These are phyloP conservation scores for Hypoxylon cercidicola DNA, from an alignment of 495 filamentous ascomycete species.

Conservation along the genomic window DNA sequence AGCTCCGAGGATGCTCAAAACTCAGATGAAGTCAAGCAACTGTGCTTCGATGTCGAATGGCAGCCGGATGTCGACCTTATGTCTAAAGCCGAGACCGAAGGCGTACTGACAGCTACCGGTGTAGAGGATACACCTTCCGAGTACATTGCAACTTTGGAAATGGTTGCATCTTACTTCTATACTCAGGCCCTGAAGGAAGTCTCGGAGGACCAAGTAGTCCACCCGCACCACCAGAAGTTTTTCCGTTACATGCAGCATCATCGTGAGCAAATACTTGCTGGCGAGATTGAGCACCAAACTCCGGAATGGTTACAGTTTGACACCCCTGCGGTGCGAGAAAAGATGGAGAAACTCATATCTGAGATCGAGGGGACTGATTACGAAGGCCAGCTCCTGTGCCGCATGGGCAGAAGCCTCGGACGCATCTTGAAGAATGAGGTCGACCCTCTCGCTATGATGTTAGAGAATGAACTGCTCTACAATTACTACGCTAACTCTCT, in stretches of 20 bases:
- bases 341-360: slow-evolving; percentile 9
- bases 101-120: neutral
- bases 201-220: slow-evolving; percentile 2
- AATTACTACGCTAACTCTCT: slow-evolving; percentile 45
- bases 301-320: slow-evolving; percentile 1
- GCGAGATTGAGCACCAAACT: slow-evolving; percentile 5
- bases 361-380: slow-evolving; percentile 4
- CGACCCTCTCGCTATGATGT: slow-evolving; percentile 45
- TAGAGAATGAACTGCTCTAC: slow-evolving; percentile 41
- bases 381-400: slow-evolving; percentile 47
- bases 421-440: slow-evolving; percentile 36
- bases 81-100: slow-evolving; percentile 2
- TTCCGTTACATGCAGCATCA: slow-evolving; percentile 12
- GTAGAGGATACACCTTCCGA: slow-evolving; percentile 1
- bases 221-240: slow-evolving; percentile 8
- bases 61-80: slow-evolving; percentile 5
- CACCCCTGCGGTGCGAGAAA: neutral
- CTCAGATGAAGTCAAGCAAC: slow-evolving; percentile 1
- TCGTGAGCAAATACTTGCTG: slow-evolving; percentile 4
- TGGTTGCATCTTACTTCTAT: slow-evolving; percentile 7
- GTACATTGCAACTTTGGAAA: neutral
- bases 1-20: neutral
- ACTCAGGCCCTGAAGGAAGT: neutral
- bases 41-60: slow-evolving; percentile 1
- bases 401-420: slow-evolving; percentile 38